phyloP scores from a whole-genome alignment of 1,284 basidiomycete genomes.

The Ceratobasidium sp. region DNA sequence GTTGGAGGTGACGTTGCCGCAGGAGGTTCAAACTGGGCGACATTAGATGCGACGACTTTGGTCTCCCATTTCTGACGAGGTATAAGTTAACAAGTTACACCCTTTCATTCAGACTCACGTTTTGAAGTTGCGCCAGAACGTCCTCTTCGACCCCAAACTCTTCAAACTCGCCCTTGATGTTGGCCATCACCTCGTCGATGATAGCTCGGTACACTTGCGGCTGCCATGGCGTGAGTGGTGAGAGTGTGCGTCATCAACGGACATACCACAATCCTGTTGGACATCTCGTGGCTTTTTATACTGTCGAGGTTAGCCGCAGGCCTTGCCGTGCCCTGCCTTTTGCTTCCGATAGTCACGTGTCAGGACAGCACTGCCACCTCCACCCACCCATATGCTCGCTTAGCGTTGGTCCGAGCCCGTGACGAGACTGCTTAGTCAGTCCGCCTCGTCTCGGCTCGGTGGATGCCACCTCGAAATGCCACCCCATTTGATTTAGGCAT shows the following conservation, averaged over 20 bases:
- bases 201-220: constrained; percentile 65
- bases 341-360: constrained; percentile 42
- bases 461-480: too few species aligned
- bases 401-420: too few species aligned
- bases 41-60: constrained; percentile 64
- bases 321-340: constrained; percentile 15
- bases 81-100: background rate
- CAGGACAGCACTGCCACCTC: constrained; percentile 1
- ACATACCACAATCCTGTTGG: constrained; percentile 49
- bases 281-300: constrained; percentile 47
- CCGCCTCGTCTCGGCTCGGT: too few species aligned
- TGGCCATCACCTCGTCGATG: constrained; percentile 68
- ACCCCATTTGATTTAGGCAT: too few species aligned
- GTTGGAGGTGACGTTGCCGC: constrained; percentile 50
- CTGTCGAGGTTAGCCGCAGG: constrained; percentile 41
- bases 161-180: constrained; percentile 67
- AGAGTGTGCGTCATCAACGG: background rate
- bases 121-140: constrained; percentile 63
- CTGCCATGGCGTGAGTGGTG: constrained; percentile 52
- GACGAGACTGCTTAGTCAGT: too few species aligned
- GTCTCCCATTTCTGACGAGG: constrained; percentile 63
- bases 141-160: constrained; percentile 70
- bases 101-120: constrained; percentile 52
- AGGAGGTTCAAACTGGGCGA: constrained; percentile 62
- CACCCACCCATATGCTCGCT: background rate